These are phyloP conservation scores for Spergularia azorica DNA, from an alignment of 179 eudicot species.

Conservation along the genomic window DNA sequence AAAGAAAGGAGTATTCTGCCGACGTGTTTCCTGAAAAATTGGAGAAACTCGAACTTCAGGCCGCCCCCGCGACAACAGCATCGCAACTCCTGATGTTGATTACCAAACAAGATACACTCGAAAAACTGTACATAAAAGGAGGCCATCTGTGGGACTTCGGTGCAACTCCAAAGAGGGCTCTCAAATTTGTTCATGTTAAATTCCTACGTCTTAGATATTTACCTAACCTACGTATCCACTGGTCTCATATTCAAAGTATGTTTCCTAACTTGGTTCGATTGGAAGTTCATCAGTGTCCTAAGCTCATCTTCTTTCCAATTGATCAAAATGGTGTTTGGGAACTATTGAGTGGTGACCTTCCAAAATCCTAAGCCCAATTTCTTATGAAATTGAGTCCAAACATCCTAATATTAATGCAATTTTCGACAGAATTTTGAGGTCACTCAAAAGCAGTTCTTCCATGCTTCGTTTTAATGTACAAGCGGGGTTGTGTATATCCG, in stretches of 20 bases:
- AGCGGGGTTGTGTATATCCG: too few relatives aligned
- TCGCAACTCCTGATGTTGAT: neutral
- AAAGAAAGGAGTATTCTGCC: too few relatives aligned
- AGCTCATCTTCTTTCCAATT: slow-evolving; percentile 19
- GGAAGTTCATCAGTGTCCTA: slow-evolving; percentile 14
- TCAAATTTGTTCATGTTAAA: neutral
- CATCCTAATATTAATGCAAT: too few relatives aligned
- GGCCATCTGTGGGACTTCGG: slow-evolving; percentile 8
- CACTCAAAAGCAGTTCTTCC: too few relatives aligned
- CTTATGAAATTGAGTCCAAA: too few relatives aligned
- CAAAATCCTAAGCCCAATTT: too few relatives aligned
- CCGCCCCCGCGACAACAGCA: neutral
- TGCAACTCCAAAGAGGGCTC: neutral
- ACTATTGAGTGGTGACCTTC: neutral
- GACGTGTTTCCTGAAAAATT: neutral
- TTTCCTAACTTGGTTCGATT: slow-evolving; percentile 18
- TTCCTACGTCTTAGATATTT: slow-evolving; percentile 16
- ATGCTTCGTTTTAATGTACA: too few relatives aligned
- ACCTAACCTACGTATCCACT: slow-evolving; percentile 4
- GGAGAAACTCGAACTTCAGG: slow-evolving; percentile 18
- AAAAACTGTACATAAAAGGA: slow-evolving; percentile 19
- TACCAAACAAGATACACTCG: neutral
- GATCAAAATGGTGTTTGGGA: slow-evolving; percentile 24
- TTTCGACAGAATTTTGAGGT: too few relatives aligned
- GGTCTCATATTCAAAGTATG: slow-evolving; percentile 3